These are phyloP conservation scores for Diversispora eburnea DNA, from an alignment of 192 early-diverging fungal genomes.

Conservation along the genomic window DNA sequence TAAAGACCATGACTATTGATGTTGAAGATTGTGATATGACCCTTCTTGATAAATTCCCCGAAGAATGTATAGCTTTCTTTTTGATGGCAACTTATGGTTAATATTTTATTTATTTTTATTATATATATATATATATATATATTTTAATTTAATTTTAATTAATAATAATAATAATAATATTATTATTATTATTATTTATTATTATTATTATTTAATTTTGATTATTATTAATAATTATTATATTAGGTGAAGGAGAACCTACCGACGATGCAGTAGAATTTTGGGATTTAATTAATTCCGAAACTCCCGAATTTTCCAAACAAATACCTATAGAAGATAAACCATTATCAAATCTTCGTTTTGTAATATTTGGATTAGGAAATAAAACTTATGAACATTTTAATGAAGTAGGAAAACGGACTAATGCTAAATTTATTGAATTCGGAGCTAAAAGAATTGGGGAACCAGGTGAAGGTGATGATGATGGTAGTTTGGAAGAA, in stretches of 20 bases:
- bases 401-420: slow-evolving; percentile 73
- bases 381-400: slow-evolving; percentile 90
- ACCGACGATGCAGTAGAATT: slow-evolving; percentile 97
- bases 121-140: not conserved
- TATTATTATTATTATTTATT: not conserved
- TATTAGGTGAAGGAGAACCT: slow-evolving; percentile 83
- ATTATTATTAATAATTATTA: not conserved
- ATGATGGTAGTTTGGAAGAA: slow-evolving; percentile 93
- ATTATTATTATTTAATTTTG: not conserved
- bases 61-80: slow-evolving; percentile 77
- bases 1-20: slow-evolving; percentile 79
- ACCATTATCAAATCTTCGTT: slow-evolving; percentile 52
- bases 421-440: slow-evolving; percentile 63
- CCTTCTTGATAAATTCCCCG: slow-evolving; percentile 67
- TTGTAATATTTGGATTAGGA: slow-evolving; percentile 81
- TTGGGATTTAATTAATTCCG: slow-evolving; percentile 79
- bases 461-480: slow-evolving; percentile 91
- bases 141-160: not conserved
- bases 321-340: slow-evolving; percentile 58
- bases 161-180: no score
- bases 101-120: not conserved
- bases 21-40: slow-evolving; percentile 91
- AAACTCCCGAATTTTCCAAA: slow-evolving; percentile 64
- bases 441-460: slow-evolving; percentile 77
- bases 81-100: slow-evolving; percentile 92